Evolutionary conservation across 331 rosid species (phyloP), one percentile per base, ranked within the genome.

Genomic region (Acacia concinna): DNA sequence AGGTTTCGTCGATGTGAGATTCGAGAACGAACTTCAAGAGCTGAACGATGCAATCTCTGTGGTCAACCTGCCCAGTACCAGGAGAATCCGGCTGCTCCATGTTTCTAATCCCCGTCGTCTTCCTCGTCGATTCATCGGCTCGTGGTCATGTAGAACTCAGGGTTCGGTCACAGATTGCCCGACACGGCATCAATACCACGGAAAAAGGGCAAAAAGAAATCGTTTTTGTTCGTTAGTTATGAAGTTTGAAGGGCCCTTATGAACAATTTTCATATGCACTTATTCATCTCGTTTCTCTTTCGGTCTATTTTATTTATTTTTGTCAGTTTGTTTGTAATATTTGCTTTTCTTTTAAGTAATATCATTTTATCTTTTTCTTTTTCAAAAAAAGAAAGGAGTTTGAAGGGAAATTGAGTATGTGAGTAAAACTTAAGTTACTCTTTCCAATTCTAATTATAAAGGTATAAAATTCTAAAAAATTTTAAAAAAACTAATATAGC

Each of bases 21-120:
- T 71, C 43, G 76, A 71, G 76, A 47, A 71, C 30, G 30, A 47
- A 71, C 76, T 47, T 71, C 76, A 71, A 47, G 62, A 71, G 76
- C 62, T 71, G 30, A 20, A 9, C 63, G 18, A 71, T 47, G 2
- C 74, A 69, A 69, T 69, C 38, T 43, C 74, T 7, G 76, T 30
- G 76, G 27, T 47, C 62, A 10, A 46, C 62, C 9, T 38, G 40
- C 75, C 15, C 52, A 17, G 28, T 70, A 9, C 41, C 75, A 4
- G 59, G 62, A 31, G 76, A 47, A 30, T 31, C 31, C 20, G 43
- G 76, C 63, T 30, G 62, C 76, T 71, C 76, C 76, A 47, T 28
- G 30, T 46, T n/a, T 20, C 49, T n/a, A 37, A 37, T 34, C 21
- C 10, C 18, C 0, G 41, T 1, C 18, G 10, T 27, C 37, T 3